These are phyloP conservation scores for Parathielavia hyrcaniae DNA, from an alignment of 495 filamentous ascomycete species.

Conservation along the genomic window DNA sequence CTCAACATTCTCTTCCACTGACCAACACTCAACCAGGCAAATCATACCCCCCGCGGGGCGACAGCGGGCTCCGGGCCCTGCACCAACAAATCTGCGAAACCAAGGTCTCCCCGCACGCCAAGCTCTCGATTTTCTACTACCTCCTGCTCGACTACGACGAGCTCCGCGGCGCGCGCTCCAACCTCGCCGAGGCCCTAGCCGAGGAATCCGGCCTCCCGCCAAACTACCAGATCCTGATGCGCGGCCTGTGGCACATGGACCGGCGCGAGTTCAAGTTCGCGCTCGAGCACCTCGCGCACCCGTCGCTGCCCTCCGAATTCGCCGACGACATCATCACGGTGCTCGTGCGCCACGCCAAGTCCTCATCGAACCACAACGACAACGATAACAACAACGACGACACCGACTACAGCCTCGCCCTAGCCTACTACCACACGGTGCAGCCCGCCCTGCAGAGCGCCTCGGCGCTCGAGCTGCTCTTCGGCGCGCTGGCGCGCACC, in stretches of 20 bases:
- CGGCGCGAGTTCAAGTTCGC: slow-evolving; percentile 62
- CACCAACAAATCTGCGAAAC: slow-evolving; percentile 56
- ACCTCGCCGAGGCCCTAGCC: slow-evolving; percentile 52
- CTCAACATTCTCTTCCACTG: not conserved
- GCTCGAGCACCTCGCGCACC: slow-evolving; percentile 65
- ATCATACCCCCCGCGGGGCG: slow-evolving; percentile 63
- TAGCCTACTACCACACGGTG: slow-evolving; percentile 71
- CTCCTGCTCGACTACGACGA: slow-evolving; percentile 66
- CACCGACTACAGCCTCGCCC: slow-evolving; percentile 57
- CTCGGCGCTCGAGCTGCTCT: slow-evolving; percentile 55
- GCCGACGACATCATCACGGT: slow-evolving; percentile 69
- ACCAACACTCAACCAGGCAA: slow-evolving; percentile 41
- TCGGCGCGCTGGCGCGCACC: slow-evolving; percentile 58
- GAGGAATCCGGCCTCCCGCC: slow-evolving; percentile 46
- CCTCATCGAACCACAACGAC: no score
- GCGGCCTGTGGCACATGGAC: slow-evolving; percentile 77
- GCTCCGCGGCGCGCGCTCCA: slow-evolving; percentile 35
- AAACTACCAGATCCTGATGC: slow-evolving; percentile 69
- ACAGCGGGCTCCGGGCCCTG: slow-evolving; percentile 56
- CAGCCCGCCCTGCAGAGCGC: slow-evolving; percentile 57
- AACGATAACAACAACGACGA: no score
- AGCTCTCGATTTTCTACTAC: slow-evolving; percentile 74
- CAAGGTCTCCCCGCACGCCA: slow-evolving; percentile 59
- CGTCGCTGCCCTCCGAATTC: slow-evolving; percentile 70
- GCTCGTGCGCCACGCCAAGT: slow-evolving; percentile 54